Conservation (phyloP, 2,329 filamentous ascomycete species). For the Amesomyces nigricolor region DNA sequence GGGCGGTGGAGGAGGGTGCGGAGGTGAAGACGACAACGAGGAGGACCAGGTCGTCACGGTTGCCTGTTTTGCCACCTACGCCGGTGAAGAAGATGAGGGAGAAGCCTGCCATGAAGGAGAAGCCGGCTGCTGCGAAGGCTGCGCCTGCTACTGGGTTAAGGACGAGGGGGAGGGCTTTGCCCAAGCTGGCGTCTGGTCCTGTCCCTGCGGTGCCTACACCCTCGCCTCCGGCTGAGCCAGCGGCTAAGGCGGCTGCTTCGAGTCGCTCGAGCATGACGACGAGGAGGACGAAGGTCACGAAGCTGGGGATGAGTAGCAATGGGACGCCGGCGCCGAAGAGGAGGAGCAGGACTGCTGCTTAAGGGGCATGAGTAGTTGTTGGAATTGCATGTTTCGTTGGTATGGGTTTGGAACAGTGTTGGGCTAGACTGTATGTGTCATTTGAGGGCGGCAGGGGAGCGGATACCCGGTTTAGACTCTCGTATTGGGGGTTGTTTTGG, state of each 20-base stretch:
- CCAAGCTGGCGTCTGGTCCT: conserved; percentile 1
- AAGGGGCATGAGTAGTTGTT: neutral
- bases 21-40: conserved; percentile 2
- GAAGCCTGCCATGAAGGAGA: neutral
- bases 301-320: conserved; percentile 26
- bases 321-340: conserved; percentile 28
- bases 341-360: conserved; percentile 13
- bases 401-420: neutral
- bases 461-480: conserved; percentile 5
- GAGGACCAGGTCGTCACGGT: conserved; percentile 23
- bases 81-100: conserved; percentile 21
- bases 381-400: neutral
- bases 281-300: conserved; percentile 23
- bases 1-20: neutral
- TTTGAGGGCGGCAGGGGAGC: neutral
- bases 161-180: conserved; percentile 1
- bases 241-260: neutral
- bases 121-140: neutral
- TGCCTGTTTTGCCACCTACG: conserved; percentile 19
- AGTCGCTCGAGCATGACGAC: conserved; percentile 16
- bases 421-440: neutral
- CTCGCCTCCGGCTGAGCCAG: neutral
- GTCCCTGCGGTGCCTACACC: conserved; percentile 1
- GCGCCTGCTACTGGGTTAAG: neutral
- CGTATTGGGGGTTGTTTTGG: neutral